Evolutionary conservation across 2,329 filamentous ascomycete species (phyloP), one percentile per base, ranked within the genome.

Genomic region (Fusarium musae): DNA sequence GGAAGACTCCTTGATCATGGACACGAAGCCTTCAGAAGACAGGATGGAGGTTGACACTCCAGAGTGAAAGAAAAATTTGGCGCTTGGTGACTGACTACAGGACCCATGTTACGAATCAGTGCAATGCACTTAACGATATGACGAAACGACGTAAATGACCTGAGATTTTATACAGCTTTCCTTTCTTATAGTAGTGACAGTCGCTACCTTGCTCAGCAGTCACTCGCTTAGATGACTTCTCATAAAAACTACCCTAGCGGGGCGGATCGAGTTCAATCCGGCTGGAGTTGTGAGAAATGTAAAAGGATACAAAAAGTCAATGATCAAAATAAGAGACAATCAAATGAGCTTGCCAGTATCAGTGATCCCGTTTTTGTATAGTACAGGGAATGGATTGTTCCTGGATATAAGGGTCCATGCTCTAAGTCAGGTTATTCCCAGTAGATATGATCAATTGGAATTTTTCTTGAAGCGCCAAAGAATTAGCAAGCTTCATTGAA

Each of bases 121-220:
- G 63, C 59, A 73, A 73, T 61, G 63, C 60, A 66, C 66, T 57
- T 54, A 65, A 66, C 65, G 68, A 74, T 59, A 78, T 54, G 77
- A 78, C 63, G 73, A 77, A 71, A 78, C 74, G 76, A 78, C 66
- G 74, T 75, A 73, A 59, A 78, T 78, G 76, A 78, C 63, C 75
- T 47, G 75, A 62, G 54, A 63, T 74, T 74, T 71, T 53, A 67
- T 76, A 63, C 53, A 74, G 34, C 69, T 66, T 61, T 49, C 66
- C 44, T 76, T 71, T 63, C 58, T 71, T 59, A 60, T 53, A 67
- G 59, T 75, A 74, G 68, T 73, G 70, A 67, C 66, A 44, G 58
- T 74, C 69, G 66, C 63, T 74, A 69, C 63, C 59, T 73, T 60
- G 66, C 56, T 69, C 36, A 57, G 62, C 32, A 57, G 62, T 77